phyloP scores from a whole-genome alignment of 2,329 filamentous ascomycete genomes.

The Neonectria sp. region DNA sequence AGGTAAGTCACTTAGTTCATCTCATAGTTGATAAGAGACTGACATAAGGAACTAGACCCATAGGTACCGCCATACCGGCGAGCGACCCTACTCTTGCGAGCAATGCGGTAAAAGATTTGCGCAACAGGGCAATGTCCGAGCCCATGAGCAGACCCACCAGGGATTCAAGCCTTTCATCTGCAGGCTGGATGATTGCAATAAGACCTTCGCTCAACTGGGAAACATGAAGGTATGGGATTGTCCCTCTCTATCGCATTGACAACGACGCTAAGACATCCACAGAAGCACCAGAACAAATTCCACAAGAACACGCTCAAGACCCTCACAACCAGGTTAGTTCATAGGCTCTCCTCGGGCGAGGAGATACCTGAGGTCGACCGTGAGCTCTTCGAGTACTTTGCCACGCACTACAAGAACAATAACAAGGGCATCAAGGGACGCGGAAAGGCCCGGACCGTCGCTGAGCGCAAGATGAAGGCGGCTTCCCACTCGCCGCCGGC shows the following conservation, averaged over 20 bases:
- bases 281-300: slow-evolving; percentile 96
- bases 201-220: slow-evolving; percentile 90
- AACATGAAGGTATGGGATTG: slow-evolving; percentile 82
- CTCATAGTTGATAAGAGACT: neutral
- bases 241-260: neutral
- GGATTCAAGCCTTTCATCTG: slow-evolving; percentile 86
- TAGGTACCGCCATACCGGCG: slow-evolving; percentile 88
- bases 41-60: slow-evolving; percentile 74
- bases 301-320: slow-evolving; percentile 81
- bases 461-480: slow-evolving; percentile 50
- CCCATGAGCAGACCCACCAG: slow-evolving; percentile 86
- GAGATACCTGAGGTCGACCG: slow-evolving; percentile 75
- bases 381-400: slow-evolving; percentile 88
- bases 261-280: slow-evolving; percentile 18
- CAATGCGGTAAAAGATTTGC: slow-evolving; percentile 87
- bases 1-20: slow-evolving; percentile 65
- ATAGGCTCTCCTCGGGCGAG: slow-evolving; percentile 68
- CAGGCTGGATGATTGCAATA: slow-evolving; percentile 85
- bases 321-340: slow-evolving; percentile 80
- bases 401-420: slow-evolving; percentile 93
- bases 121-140: slow-evolving; percentile 87
- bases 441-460: slow-evolving; percentile 84
- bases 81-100: slow-evolving; percentile 86
- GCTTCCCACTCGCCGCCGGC: slow-evolving; percentile 44
- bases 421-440: slow-evolving; percentile 99